These are phyloP conservation scores for Phaeodactylum tricornutum DNA, from an alignment of 108 stramenopile genomes.

Conservation along the genomic window DNA sequence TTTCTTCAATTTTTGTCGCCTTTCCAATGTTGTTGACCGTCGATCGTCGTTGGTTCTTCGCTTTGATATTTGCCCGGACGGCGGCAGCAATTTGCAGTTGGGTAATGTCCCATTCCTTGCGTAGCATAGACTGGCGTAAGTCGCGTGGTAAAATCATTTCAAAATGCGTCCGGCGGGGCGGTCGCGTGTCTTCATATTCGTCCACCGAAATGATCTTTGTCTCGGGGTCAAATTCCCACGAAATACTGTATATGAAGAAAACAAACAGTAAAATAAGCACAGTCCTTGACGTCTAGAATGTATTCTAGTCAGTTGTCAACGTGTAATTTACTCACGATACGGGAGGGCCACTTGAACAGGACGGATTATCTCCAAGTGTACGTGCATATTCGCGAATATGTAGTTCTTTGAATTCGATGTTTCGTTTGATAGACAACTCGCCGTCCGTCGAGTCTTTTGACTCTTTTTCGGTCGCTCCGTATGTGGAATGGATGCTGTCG, in stretches of 20 bases:
- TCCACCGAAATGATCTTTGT: constrained; percentile 7
- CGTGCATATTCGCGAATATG: constrained; percentile 38
- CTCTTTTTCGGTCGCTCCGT: constrained; percentile 8
- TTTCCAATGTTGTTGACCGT: constrained; percentile 59
- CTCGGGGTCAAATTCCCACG: constrained; percentile 30
- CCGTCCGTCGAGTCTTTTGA: not conserved
- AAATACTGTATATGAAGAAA: constrained; percentile 21
- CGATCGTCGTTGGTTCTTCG: constrained; percentile 45
- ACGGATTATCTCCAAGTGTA: constrained; percentile 48
- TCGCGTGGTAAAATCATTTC: constrained; percentile 39
- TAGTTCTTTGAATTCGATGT: constrained; percentile 22
- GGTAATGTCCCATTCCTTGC: constrained; percentile 37
- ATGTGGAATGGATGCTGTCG: constrained; percentile 32
- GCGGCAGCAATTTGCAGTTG: constrained; percentile 41
- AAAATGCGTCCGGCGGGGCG: constrained; percentile 20
- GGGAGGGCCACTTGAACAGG: constrained; percentile 28
- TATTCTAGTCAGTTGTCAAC: not conserved
- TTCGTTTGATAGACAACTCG: not conserved
- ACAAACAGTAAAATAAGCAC: too few species aligned
- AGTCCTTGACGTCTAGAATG: too few species aligned
- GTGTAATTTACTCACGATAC: constrained; percentile 24
- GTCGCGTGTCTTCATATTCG: constrained; percentile 30
- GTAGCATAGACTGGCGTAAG: constrained; percentile 45
- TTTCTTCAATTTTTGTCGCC: constrained; percentile 29
- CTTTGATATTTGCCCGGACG: constrained; percentile 42